Conservation (phyloP, 129 eudicot species). For the Chrysanthemum lavandulifolium region DNA sequence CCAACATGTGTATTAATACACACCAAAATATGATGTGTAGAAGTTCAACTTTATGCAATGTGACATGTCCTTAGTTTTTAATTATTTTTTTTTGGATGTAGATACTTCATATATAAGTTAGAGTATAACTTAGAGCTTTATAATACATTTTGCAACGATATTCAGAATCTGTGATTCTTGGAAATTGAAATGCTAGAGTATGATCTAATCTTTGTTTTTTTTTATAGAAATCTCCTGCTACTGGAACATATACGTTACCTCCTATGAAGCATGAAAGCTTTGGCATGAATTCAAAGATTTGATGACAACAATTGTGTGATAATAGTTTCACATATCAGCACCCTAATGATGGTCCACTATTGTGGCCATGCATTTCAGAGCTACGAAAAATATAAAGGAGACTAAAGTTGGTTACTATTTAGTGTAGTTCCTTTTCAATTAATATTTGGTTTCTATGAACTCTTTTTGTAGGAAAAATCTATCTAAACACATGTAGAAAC, state of each 20-base stretch:
- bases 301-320: constrained; percentile 30
- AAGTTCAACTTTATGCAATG: no score
- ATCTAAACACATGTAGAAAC: constrained; percentile 17
- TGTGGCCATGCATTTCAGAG: background rate
- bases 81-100: background rate
- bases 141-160: background rate
- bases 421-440: no score
- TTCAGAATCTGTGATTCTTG: background rate
- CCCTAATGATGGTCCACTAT: constrained; percentile 29
- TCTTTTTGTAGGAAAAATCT: no score
- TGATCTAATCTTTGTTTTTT: constrained; percentile 8
- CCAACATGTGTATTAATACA: background rate
- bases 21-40: background rate
- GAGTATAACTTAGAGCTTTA: background rate
- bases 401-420: no score
- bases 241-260: constrained; percentile 47
- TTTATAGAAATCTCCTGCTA: constrained; percentile 60
- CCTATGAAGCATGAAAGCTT: constrained; percentile 29
- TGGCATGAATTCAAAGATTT: constrained; percentile 30
- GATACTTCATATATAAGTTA: background rate
- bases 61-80: background rate
- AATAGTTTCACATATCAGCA: constrained; percentile 28
- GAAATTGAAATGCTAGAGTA: background rate
- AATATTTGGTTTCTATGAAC: no score
- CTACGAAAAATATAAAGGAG: no score